phyloP scores from a whole-genome alignment of 2,329 filamentous ascomycete genomes.

The Uncinocarpus reesii region DNA sequence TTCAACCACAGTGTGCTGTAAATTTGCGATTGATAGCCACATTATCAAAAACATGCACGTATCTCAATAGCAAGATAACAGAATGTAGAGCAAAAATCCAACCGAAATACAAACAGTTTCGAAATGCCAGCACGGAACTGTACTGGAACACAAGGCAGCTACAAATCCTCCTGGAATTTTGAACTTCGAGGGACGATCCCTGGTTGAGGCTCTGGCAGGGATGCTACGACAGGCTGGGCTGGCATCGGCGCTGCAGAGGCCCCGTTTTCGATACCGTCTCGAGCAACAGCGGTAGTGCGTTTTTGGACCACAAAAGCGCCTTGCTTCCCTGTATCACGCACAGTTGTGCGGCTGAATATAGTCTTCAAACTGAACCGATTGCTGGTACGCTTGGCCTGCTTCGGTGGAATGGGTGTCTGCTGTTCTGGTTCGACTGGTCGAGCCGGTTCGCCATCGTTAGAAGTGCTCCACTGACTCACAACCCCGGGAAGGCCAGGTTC shows the following conservation, averaged over 20 bases:
- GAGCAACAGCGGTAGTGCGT: not conserved
- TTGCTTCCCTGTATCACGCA: slow-evolving; percentile 9
- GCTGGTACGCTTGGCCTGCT: not conserved
- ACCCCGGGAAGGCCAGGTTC: not conserved
- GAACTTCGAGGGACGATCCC: slow-evolving; percentile 1
- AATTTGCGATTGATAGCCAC: too few species aligned
- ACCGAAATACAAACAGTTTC: too few species aligned
- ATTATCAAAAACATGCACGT: too few species aligned
- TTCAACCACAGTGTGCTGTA: too few species aligned
- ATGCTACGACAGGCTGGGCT: not conserved
- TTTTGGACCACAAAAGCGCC: slow-evolving; percentile 12
- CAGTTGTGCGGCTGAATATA: slow-evolving; percentile 5
- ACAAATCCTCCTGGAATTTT: slow-evolving; percentile 9
- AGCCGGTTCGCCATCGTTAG: slow-evolving; percentile 3
- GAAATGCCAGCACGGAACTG: too few species aligned
- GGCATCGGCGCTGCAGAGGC: not conserved
- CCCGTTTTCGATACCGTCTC: not conserved
- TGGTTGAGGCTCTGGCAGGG: not conserved
- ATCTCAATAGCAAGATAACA: too few species aligned
- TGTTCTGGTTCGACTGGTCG: not conserved
- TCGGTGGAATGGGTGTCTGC: not conserved
- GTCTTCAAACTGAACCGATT: slow-evolving; percentile 8
- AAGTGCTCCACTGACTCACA: slow-evolving; percentile 11
- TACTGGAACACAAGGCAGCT: not conserved
- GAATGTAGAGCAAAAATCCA: too few species aligned